Base-by-base conservation (phyloP, 495 filamentous ascomycete genomes). In the Tuber brumale region DNA sequence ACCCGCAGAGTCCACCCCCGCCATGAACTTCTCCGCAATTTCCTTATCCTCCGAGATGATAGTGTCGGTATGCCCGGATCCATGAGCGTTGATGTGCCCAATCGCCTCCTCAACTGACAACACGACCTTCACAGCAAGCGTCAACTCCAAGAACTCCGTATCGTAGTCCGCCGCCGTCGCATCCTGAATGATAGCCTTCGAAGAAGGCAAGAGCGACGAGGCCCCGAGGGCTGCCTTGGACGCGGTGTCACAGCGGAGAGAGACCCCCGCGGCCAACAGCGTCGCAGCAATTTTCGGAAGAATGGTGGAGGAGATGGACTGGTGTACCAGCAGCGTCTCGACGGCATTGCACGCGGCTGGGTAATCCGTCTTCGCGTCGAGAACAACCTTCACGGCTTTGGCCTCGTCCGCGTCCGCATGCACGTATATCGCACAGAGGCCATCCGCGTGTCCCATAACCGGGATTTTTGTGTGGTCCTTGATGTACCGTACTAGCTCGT, bases 391-490 rank as follows among this genome's bases (percentile, higher is more conserved):
- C 19, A 89, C 88, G 41, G 93, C 92, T 81, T 90, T 91, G 39
- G 88, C 85, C 35, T 85, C 84, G 77, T 95, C 90, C 41, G 93
- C 95, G 70, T 94, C 92, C 19, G 87, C 84, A 79, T 94, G 92
- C 45, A 99, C 88, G 85, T 97, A 99, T 75, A 94, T 91, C 75
- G 89, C 89, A 86, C 95, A 99, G 75, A 98, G 88, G 43, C 95
- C 95, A 83, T 99, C 96, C 19, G 95, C 96, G 83, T 99, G 95
- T 46, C 95, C 95, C 42, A 99, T 89, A 9, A 99, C 96, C 0
- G 95, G 96, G 76, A 99, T 98, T 77, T 92, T 92, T 73, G 95
- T 97, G 78, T 91, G 90, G 48, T 91, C 87, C 82, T 98, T 96
- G 84, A 97, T 92, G 84, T 91, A 93, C 23, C 92, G 88, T 61